Evolutionary conservation across 768 basidiomycete genomes (phyloP).

Genomic region (Panaeolus cyanescens): DNA sequence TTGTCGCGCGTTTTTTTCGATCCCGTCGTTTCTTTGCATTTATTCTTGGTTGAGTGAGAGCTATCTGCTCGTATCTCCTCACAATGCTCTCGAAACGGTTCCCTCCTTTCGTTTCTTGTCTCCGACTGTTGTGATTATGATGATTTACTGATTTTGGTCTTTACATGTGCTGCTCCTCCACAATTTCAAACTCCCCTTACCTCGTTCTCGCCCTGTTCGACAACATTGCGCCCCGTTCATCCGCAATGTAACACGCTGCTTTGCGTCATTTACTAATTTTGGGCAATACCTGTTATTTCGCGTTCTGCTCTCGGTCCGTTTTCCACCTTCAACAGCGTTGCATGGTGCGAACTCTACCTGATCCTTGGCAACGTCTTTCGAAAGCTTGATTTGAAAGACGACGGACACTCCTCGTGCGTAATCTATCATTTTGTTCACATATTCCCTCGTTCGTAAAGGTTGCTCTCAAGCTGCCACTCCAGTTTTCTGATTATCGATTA

Average conservation of each 20-base stretch:
- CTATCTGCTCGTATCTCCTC: neutral
- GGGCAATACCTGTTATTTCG: neutral
- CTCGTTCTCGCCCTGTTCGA: neutral
- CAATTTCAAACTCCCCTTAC: neutral
- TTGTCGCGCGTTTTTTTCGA: neutral
- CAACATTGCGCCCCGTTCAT: neutral
- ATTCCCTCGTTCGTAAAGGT: too few relatives aligned
- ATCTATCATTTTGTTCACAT: neutral
- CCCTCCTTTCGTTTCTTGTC: neutral
- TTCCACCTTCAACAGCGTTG: conserved; percentile 31
- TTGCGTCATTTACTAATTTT: neutral
- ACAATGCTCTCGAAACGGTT: neutral
- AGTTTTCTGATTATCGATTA: too few relatives aligned
- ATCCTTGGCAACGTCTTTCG: conserved; percentile 42
- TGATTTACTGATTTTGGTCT: neutral
- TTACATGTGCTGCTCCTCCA: neutral
- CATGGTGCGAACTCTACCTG: conserved; percentile 45
- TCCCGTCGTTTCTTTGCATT: neutral
- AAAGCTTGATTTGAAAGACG: conserved; percentile 33
- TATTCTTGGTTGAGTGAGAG: neutral
- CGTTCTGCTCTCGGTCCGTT: neutral
- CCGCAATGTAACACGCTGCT: neutral
- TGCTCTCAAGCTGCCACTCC: too few relatives aligned
- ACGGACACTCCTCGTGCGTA: conserved; percentile 32
- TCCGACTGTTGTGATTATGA: neutral